Evolutionary conservation across 768 basidiomycete species (phyloP).

Genomic region (Boletus tylopilopsis): DNA sequence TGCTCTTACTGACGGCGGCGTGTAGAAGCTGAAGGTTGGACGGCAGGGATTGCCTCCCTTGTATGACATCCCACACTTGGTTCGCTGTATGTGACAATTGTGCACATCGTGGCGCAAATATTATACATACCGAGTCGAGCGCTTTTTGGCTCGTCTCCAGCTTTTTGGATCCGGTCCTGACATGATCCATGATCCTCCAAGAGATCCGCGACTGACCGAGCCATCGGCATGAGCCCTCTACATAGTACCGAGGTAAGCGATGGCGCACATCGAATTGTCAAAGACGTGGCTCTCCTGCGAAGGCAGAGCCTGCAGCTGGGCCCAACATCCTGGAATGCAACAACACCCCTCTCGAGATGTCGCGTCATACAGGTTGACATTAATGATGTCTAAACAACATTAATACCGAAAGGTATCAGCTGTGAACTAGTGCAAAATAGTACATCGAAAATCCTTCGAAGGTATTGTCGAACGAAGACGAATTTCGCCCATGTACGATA

Average conservation of each 20-base stretch:
- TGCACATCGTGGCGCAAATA: conserved; percentile 5
- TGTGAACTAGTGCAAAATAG: conserved; percentile 23
- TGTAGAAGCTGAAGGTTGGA: neutral
- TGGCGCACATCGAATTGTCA: no score
- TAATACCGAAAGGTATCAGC: conserved; percentile 24
- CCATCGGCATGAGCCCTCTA: no score
- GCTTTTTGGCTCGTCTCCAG: no score
- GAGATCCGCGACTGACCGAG: neutral
- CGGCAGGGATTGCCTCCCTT: neutral
- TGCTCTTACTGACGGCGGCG: neutral
- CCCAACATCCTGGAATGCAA: no score
- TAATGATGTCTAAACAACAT: conserved; percentile 34
- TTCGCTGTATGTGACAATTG: neutral
- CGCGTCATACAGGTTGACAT: conserved; percentile 25
- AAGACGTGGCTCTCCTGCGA: no score
- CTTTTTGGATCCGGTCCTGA: no score
- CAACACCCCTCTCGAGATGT: neutral
- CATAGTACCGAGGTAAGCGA: no score
- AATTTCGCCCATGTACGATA: conserved; percentile 16
- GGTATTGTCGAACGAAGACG: conserved; percentile 13
- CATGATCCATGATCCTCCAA: no score
- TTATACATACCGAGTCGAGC: neutral
- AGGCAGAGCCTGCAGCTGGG: no score
- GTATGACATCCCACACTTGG: no score
- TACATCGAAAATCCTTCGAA: conserved; percentile 32